Base-by-base conservation (phyloP, 1,284 basidiomycete species). In the Cerrena zonata region DNA sequence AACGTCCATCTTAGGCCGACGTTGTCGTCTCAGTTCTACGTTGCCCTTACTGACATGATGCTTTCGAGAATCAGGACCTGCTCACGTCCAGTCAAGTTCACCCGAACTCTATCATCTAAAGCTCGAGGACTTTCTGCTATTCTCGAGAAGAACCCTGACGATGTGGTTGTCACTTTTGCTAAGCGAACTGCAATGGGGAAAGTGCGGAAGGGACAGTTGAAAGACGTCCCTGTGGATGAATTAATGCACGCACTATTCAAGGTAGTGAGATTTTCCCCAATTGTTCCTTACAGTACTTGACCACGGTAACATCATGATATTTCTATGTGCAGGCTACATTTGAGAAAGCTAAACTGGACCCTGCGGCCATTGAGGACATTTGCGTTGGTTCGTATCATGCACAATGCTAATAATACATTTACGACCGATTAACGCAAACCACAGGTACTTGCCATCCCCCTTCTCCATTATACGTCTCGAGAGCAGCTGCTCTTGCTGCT, bases 111-210 rank as follows among this genome's bases (percentile, higher is more conserved):
- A 5, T 79, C 78, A 39, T 77, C 78, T 2, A 66, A 67, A 15
- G 61, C 69, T 19, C 71, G 68, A 27, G 81, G 81, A n/a, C 58
- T 63, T 5, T 34, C 60, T 11, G 62, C 60, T 18, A 54, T 71
- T 48, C 69, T 88, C n/a, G 72, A 82, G 63, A 87, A 84, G 75
- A 80, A 75, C 53, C 79, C 83, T 0, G 78, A 89, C 56, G 89
- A 92, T 67, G 85, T 92, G 7, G 91, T 94, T 58, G 83, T 94
- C 52, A 92, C 90, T 1, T 89, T 90, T 60, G 85, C 88, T 19
- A 84, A 87, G 58, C 80, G 91, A 26, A 91, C 88, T 5, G 82
- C 89, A 12, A 77, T 90, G 59, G 87, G 89, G 40, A 80, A 75
- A 56, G 81, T 84, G 25, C 84, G 79, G 72, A 92, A 91, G 65